Base-by-base conservation (phyloP, 192 early-diverging fungal species). In the Backusella westeae region DNA sequence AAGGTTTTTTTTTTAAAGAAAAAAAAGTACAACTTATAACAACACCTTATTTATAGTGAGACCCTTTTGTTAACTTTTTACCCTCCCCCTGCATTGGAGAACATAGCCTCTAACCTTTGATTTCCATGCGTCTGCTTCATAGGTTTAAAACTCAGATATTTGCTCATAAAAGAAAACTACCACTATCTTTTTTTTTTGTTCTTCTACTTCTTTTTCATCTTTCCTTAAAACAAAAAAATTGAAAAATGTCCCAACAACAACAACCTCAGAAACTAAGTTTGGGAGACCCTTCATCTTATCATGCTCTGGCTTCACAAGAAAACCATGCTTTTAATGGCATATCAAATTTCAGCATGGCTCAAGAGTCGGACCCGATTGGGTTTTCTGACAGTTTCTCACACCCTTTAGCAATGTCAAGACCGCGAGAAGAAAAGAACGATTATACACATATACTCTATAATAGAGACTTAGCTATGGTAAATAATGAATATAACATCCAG, bases 361-460 rank as follows among this genome's bases (percentile, higher is more conserved):
- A 36, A 71, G n/a, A 32, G 14, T 36, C 68, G 68, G 70, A 71
- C 4, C 39, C 10, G 3, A 12, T 71, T 26, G 70, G 29, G 9
- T 49, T 32, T 49, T 32, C 42, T 44, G 70, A 71, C 23, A 42
- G 36, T 32, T 71, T 71, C 39, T 69, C 68, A 39, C 68, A 38
- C 69, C 21, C 23, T 26, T 70, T 70, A 35, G 34, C 69, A n/a
- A 26, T 29, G 35, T 17, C 70, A 44, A 39, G 32, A 32, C 39
- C 41, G 5, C 42, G 41, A 15, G 36, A 71, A 44, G 70, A 46
- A 32, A 29, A 49, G 12, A 36, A 42, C 3, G 70, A 71, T 1
- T 46, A 49, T 19, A 17, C 35, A 14, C 23, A 49, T 23, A 10
- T 29, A 29, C 10, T 63, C 12, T 63, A 63, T 26, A 63, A 63